phyloP scores from a whole-genome alignment of 192 early-diverging fungal genomes.

The Gamsiella multidivaricata region DNA sequence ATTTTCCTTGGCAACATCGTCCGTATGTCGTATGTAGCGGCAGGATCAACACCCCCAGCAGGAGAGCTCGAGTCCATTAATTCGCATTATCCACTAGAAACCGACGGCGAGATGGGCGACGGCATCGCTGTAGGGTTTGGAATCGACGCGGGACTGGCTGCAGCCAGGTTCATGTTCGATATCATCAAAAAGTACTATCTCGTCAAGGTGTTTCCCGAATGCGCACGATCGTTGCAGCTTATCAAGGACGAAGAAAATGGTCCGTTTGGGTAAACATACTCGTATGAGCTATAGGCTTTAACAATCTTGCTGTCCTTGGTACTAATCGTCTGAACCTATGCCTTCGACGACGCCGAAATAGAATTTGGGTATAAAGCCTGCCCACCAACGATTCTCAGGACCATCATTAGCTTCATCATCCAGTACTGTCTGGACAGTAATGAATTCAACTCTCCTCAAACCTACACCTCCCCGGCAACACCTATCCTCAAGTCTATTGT shows the following conservation, averaged over 20 bases:
- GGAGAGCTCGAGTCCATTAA: slow-evolving; percentile 58
- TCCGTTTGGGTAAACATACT: no score
- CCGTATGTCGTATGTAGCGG: slow-evolving; percentile 67
- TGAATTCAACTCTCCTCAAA: slow-evolving; percentile 46
- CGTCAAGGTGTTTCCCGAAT: slow-evolving; percentile 74
- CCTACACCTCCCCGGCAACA: slow-evolving; percentile 65
- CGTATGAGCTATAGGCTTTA: no score
- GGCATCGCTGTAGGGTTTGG: slow-evolving; percentile 69
- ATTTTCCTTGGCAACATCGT: slow-evolving; percentile 64
- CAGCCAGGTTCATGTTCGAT: slow-evolving; percentile 77
- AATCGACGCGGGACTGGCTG: slow-evolving; percentile 66
- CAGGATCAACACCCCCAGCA: slow-evolving; percentile 68
- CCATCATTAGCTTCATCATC: slow-evolving; percentile 74
- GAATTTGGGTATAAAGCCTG: slow-evolving; percentile 73
- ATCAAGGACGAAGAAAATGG: slow-evolving; percentile 61
- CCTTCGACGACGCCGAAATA: no score
- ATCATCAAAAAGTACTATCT: slow-evolving; percentile 76
- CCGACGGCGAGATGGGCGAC: slow-evolving; percentile 60
- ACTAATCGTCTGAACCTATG: no score
- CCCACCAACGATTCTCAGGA: slow-evolving; percentile 73
- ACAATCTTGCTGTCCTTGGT: no score
- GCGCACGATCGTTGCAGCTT: slow-evolving; percentile 60
- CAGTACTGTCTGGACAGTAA: slow-evolving; percentile 72
- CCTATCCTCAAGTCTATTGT: slow-evolving; percentile 72
- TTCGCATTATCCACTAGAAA: slow-evolving; percentile 63